These are phyloP conservation scores for Jamesozyma jinghongensis DNA, from an alignment of 805 yeast genomes.

Conservation along the genomic window DNA sequence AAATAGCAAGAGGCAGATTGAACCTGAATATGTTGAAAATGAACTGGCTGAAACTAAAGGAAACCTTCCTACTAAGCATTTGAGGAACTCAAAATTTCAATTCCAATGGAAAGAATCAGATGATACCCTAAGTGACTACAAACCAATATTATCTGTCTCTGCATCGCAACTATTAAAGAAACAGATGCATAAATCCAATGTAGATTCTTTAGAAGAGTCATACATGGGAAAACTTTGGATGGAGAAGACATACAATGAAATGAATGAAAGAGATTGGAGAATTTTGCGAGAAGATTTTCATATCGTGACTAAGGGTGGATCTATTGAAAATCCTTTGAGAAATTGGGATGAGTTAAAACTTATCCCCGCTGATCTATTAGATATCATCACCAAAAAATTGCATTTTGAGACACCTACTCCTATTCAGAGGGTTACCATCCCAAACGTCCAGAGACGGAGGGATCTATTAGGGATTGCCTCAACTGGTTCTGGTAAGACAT, in stretches of 20 bases:
- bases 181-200: background rate
- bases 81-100: slow-evolving; percentile 34
- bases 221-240: slow-evolving; percentile 47
- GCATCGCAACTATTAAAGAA: slow-evolving; percentile 12
- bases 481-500: slow-evolving; percentile 94
- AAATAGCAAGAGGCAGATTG: too few species aligned
- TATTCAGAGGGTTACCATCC: slow-evolving; percentile 82
- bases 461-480: slow-evolving; percentile 89
- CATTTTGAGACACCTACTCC: slow-evolving; percentile 72
- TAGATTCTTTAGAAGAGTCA: slow-evolving; percentile 9
- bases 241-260: slow-evolving; percentile 48
- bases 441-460: slow-evolving; percentile 46
- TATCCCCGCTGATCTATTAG: slow-evolving; percentile 37
- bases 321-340: slow-evolving; percentile 48
- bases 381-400: slow-evolving; percentile 31
- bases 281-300: slow-evolving; percentile 70
- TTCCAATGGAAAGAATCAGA: slow-evolving; percentile 65
- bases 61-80: slow-evolving; percentile 1
- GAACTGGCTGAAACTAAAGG: background rate
- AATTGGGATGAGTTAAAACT: slow-evolving; percentile 56
- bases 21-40: too few species aligned
- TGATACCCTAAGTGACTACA: slow-evolving; percentile 46
- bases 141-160: slow-evolving; percentile 32
- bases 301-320: slow-evolving; percentile 45
- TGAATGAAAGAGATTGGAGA: slow-evolving; percentile 87